Conservation (phyloP, 208 protist genomes). For the Leptomonas pyrrhocoris region DNA sequence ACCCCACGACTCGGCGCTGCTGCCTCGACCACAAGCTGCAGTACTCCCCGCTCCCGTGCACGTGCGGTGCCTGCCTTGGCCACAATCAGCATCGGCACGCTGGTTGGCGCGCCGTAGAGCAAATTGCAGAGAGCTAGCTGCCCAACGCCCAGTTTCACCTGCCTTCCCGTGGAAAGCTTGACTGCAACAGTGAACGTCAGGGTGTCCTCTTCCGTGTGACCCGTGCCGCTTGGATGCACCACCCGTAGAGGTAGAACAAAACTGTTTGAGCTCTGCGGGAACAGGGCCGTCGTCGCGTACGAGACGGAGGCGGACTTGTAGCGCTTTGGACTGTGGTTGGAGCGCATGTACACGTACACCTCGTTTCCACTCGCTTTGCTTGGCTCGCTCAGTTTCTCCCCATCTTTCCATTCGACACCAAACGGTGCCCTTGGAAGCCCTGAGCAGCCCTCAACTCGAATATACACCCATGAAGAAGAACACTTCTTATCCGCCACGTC, state of each 20-base stretch:
- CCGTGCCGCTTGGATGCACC: neutral
- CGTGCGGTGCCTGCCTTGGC: conserved; percentile 35
- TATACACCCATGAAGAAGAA: neutral
- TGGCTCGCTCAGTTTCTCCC: neutral
- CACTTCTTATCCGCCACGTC: neutral
- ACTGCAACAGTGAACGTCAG: conserved; percentile 47
- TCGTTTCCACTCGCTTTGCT: neutral
- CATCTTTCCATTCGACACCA: neutral
- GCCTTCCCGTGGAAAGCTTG: conserved; percentile 14
- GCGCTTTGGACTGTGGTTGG: neutral
- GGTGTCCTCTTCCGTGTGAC: conserved; percentile 7
- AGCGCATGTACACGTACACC: conserved; percentile 18
- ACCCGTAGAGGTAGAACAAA: neutral
- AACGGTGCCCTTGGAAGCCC: conserved; percentile 6
- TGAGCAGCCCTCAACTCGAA: conserved; percentile 12
- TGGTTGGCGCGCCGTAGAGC: neutral
- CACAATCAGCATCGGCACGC: conserved; percentile 36
- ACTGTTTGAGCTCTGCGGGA: neutral
- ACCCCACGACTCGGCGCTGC: neutral
- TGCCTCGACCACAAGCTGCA: conserved; percentile 5
- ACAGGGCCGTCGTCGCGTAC: neutral
- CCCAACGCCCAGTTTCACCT: conserved; percentile 42
- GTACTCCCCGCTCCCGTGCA: conserved; percentile 40
- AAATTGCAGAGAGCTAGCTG: conserved; percentile 36
- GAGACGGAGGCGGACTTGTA: conserved; percentile 25